Evolutionary conservation across 805 yeast species (phyloP).

Genomic region (Yamadazyma insecticola): DNA sequence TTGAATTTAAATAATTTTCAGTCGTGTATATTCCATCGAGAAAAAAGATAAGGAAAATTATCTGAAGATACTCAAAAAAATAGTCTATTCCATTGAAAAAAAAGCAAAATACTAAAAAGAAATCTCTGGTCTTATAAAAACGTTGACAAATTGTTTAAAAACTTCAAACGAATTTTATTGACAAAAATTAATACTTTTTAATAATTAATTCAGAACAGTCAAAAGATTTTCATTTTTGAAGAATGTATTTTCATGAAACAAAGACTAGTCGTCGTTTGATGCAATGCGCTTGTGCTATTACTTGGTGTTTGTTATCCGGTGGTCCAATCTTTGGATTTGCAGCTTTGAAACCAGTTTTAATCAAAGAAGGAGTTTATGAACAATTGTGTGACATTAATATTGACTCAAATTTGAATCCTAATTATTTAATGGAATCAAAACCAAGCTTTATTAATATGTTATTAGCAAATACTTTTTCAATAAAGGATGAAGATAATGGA

Average conservation of each 20-base stretch:
- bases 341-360: conserved; percentile 50
- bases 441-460: conserved; percentile 11
- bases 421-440: conserved; percentile 6
- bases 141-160: no score
- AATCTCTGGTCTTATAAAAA: no score
- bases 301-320: conserved; percentile 53
- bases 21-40: no score
- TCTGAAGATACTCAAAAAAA: no score
- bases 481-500: conserved; percentile 14
- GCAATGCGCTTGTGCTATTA: conserved; percentile 47
- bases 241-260: conserved; percentile 10
- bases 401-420: background rate
- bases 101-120: no score
- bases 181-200: no score
- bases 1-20: no score
- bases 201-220: background rate
- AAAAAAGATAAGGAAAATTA: no score
- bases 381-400: conserved; percentile 26
- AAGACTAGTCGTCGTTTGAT: conserved; percentile 13
- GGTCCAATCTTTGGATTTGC: conserved; percentile 61
- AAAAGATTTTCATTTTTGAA: background rate
- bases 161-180: no score
- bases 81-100: no score
- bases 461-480: conserved; percentile 6
- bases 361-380: conserved; percentile 46